These are phyloP conservation scores for Verruconis gallopava DNA, from an alignment of 2,329 filamentous ascomycete genomes.

Conservation along the genomic window DNA sequence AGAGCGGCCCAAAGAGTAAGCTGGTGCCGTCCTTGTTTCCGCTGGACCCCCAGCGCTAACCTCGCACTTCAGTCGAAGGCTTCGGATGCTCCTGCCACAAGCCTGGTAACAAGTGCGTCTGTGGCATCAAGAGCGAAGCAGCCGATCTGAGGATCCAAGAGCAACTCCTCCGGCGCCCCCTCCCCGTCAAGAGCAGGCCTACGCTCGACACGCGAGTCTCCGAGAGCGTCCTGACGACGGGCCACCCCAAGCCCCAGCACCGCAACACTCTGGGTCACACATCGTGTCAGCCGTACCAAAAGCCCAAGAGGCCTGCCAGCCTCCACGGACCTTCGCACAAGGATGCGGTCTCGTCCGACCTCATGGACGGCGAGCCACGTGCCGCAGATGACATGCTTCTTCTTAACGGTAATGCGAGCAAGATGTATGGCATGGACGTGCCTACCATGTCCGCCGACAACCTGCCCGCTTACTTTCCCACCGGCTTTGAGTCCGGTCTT, in stretches of 20 bases:
- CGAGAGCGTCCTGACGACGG: slow-evolving; percentile 48
- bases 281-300: slow-evolving; percentile 49
- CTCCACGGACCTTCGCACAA: slow-evolving; percentile 1
- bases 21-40: slow-evolving; percentile 13
- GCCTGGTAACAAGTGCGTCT: slow-evolving; percentile 47
- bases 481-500: neutral
- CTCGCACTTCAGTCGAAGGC: slow-evolving; percentile 22
- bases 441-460: neutral
- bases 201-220: slow-evolving; percentile 44
- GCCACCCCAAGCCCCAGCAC: slow-evolving; percentile 52
- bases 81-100: slow-evolving; percentile 37
- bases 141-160: slow-evolving; percentile 32
- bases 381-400: slow-evolving; percentile 8
- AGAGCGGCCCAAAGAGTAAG: slow-evolving; percentile 33
- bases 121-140: slow-evolving; percentile 46
- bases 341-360: neutral
- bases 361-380: neutral
- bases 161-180: slow-evolving; percentile 29
- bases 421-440: slow-evolving; percentile 6
- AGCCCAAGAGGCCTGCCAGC: slow-evolving; percentile 32
- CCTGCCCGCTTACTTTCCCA: neutral
- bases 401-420: neutral
- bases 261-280: slow-evolving; percentile 53
- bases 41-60: slow-evolving; percentile 21
- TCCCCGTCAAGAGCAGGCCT: slow-evolving; percentile 39